Percentiles rank a stretch among this genome's conserved stretches.
phyloP scores from a whole-genome alignment of 2,329 filamentous ascomycete species.

The Talaromyces sp. region DNA sequence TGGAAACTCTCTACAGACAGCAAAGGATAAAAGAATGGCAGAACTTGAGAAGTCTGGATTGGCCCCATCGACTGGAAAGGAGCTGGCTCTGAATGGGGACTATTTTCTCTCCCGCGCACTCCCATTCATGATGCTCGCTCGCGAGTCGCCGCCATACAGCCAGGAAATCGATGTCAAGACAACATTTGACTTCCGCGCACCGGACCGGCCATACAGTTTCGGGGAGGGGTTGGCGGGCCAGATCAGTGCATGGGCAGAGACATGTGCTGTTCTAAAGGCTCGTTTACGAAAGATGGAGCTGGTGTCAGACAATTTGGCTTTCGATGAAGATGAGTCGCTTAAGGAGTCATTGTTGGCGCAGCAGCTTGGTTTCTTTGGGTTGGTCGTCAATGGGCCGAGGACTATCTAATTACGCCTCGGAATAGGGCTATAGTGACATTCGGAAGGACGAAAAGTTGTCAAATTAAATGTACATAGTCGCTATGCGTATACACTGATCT shows the following conservation, averaged over 20 bases:
- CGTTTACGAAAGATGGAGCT: slow-evolving; percentile 35
- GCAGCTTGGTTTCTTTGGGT: slow-evolving; percentile 29
- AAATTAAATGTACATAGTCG: not conserved
- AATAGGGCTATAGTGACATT: not conserved
- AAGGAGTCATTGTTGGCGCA: slow-evolving; percentile 20
- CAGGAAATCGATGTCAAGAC: slow-evolving; percentile 18
- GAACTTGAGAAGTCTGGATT: slow-evolving; percentile 23
- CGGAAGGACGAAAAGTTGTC: not conserved
- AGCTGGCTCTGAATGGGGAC: slow-evolving; percentile 27
- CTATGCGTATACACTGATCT: not conserved
- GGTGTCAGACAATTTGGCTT: slow-evolving; percentile 6
- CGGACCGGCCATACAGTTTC: slow-evolving; percentile 39
- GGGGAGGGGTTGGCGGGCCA: slow-evolving; percentile 41
- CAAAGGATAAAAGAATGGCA: slow-evolving; percentile 12
- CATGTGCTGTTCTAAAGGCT: slow-evolving; percentile 34
- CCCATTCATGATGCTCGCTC: slow-evolving; percentile 36
- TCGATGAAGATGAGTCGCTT: slow-evolving; percentile 23
- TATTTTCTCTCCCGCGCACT: slow-evolving; percentile 39
- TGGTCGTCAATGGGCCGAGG: slow-evolving; percentile 29
- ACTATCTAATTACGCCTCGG: not conserved
- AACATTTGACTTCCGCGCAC: slow-evolving; percentile 36
- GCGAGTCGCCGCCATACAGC: slow-evolving; percentile 37
- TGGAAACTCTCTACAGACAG: not conserved
- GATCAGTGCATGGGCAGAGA: slow-evolving; percentile 42
- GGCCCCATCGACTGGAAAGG: not conserved